Percentiles rank a stretch among this genome's conserved stretches.
Evolutionary conservation across 2,329 filamentous ascomycete genomes (phyloP).

Genomic region (Pseudogymnoascus sp.): DNA sequence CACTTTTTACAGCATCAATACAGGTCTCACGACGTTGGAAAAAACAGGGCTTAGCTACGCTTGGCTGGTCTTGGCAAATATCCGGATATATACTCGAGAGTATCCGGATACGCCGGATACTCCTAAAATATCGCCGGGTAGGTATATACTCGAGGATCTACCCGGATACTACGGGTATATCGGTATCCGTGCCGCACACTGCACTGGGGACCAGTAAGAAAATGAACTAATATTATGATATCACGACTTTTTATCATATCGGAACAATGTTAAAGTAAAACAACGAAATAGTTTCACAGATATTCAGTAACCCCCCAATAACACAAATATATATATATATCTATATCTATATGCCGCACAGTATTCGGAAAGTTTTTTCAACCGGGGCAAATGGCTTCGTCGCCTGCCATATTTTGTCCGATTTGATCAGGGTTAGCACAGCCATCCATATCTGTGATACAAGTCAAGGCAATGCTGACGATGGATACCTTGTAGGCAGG

Average conservation of each 20-base stretch:
- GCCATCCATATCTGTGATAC: not conserved
- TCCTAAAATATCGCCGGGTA: constrained; percentile 22
- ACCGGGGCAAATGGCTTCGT: constrained; percentile 29
- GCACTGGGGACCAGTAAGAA: not conserved
- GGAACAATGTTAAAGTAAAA: not conserved
- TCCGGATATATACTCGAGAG: not conserved
- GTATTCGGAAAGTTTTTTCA: constrained; percentile 21
- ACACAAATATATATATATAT: not conserved
- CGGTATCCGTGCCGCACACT: too few relatives aligned
- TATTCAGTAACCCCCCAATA: too few relatives aligned
- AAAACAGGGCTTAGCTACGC: not conserved
- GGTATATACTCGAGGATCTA: too few relatives aligned
- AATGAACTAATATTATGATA: not conserved
- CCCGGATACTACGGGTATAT: too few relatives aligned
- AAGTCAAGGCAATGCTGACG: not conserved
- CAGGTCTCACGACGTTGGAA: not conserved
- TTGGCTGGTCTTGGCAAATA: not conserved
- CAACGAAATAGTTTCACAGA: not conserved
- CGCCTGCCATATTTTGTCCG: constrained; percentile 23
- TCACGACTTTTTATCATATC: not conserved
- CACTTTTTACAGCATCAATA: too few relatives aligned
- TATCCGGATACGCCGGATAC: not conserved
- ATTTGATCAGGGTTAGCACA: not conserved
- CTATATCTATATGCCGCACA: not conserved
- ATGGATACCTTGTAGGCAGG: not conserved